Evolutionary conservation across 2,329 filamentous ascomycete species (phyloP).

Genomic region (Alternaria conjuncta): DNA sequence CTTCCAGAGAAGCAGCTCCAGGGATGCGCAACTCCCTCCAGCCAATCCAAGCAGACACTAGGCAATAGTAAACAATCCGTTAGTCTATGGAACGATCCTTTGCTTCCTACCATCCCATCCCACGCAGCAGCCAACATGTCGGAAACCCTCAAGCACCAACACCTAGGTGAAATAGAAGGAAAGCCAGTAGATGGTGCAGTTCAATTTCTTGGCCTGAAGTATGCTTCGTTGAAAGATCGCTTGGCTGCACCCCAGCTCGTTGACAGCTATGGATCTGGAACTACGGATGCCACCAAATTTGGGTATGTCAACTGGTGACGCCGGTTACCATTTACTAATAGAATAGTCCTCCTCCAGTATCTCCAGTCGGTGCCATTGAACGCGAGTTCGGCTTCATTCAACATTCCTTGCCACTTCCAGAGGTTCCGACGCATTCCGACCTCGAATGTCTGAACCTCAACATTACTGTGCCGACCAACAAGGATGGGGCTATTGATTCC

Average conservation of each 20-base stretch:
- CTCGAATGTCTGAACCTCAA: constrained; percentile 61
- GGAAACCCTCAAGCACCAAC: constrained; percentile 25
- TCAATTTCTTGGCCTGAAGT: constrained; percentile 49
- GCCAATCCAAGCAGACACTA: not conserved
- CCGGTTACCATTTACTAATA: not conserved
- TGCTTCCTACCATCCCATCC: not conserved
- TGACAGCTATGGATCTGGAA: constrained; percentile 26
- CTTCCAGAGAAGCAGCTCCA: not conserved
- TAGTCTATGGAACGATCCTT: not conserved
- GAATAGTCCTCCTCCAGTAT: constrained; percentile 45
- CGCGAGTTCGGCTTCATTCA: constrained; percentile 59
- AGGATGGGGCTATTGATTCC: constrained; percentile 25
- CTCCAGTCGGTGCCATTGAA: constrained; percentile 51
- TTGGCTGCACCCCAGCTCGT: constrained; percentile 44
- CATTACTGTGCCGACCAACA: constrained; percentile 53
- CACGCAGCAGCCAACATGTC: constrained; percentile 20
- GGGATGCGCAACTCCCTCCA: not conserved
- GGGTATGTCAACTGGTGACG: constrained; percentile 32
- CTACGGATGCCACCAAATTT: constrained; percentile 44
- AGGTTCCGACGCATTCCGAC: constrained; percentile 53
- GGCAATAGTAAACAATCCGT: not conserved
- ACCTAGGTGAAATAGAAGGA: constrained; percentile 35
- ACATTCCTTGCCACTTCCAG: constrained; percentile 50
- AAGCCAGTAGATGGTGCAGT: constrained; percentile 30
- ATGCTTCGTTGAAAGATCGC: constrained; percentile 47